Base-by-base conservation (phyloP, 805 yeast genomes). In the Naumovozyma baii region DNA sequence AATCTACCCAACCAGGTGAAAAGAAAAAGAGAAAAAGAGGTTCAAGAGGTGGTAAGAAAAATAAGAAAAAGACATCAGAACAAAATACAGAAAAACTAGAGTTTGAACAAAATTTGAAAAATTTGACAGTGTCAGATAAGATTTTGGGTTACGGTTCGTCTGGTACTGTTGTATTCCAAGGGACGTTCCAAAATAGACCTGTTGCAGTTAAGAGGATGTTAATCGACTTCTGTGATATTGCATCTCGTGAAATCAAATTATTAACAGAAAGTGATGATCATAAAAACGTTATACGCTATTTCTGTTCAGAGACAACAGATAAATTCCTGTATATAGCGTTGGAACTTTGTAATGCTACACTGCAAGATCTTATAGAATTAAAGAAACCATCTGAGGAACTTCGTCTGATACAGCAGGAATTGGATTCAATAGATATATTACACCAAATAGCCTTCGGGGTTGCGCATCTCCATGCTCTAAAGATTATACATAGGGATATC, bases 151-250 rank as follows among this genome's bases (percentile, higher is more conserved):
- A 85, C 57, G 98, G 98, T 1, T 85, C 96, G 1, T 95, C 88
- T 50, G 98, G 98, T 19, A 92, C 98, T 0, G 86, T 90, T 20
- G 98, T 92, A 1, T 86, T 78, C 55, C 77, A 80, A 55, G 98
- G 98, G 0, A 73, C 76, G 3, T 92, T 88, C 63, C 96, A 90
- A 55, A 80, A 78, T 49, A 71, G 98, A 41, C 95, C 94, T 1
- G 98, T 92, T 4, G 98, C 98, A 0, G 94, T 92, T 5, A 92
- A 92, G 59, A 67, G 97, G 51, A 84, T 92, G 94, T 66, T 92
- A 39, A 70, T 88, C 29, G 96, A 88, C 56, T 92, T 88, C 54
- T 90, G 83, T 60, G 96, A 92, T 53, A 76, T 90, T 41, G 97
- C 97, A 2, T 80, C 86, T 7, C 95, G 85, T 50, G 98, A 90